Evolutionary conservation across 768 basidiomycete species (phyloP), one percentile per base, ranked within the genome.

Genomic region (Pisolithus orientalis): DNA sequence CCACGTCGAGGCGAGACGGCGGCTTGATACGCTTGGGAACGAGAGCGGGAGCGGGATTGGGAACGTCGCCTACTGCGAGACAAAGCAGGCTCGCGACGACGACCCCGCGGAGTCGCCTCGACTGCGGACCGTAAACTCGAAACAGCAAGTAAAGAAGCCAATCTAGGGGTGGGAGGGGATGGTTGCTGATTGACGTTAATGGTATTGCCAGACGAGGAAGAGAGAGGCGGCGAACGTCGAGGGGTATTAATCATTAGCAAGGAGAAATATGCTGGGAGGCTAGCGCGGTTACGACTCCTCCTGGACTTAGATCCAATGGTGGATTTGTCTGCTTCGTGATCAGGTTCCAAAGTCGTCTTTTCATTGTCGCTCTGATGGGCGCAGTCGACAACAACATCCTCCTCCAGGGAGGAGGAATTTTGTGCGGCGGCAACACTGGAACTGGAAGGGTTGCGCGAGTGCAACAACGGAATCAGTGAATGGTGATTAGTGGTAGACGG

Each of bases 251-350:
- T 71, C 63, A 82, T 79, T 38, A 90, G 75, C 53, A 87, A 74
- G 44, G 85, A 87, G 65, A 90, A 90, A 67, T 82, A 87, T 17
- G 84, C 79, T 21, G 87, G 87, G 28, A 90, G 77, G 64, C 82
- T 85, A 43, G 82, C 81, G 64, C 87, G 84, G 65, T 82, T 85
- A 60, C 80, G 82, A 59, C 68, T 73, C 53, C 73, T 75, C 69
- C 73, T 80, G 51, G 73, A 71, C 76, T 56, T 71, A 55, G 59
- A 66, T 14, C 67, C 65, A 55, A 70, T 57, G 39, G 66, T 65
- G 16, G 61, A 61, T 32, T 52, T 62, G 57, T 65, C 53, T 53
- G 55, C 59, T 39, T 64, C 62, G 37, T 52, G 47, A 46, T 60
- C 62, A 48, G 53, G 59, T 17, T 55, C 56, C 21, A 58, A 58